Evolutionary conservation across 768 basidiomycete genomes (phyloP).

Genomic region (Antrodiella citrinella): DNA sequence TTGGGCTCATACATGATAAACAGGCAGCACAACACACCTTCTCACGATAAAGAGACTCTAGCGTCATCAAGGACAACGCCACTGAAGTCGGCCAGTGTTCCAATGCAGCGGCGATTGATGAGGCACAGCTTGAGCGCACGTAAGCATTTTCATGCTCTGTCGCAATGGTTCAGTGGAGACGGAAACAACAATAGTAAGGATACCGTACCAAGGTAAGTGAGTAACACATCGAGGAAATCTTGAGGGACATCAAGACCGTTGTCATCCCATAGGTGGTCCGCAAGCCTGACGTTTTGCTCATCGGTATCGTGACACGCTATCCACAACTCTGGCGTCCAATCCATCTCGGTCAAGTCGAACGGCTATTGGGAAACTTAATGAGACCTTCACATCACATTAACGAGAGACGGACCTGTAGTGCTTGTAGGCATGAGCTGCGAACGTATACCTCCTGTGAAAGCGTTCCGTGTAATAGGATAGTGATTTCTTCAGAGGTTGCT

Average conservation of each 20-base stretch:
- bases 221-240: slow-evolving; percentile 45
- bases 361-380: slow-evolving; percentile 40
- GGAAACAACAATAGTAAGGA: background rate
- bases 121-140: slow-evolving; percentile 65
- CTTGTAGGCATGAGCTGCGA: slow-evolving; percentile 82
- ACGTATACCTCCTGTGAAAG: slow-evolving; percentile 84
- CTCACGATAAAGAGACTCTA: slow-evolving; percentile 75
- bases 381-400: background rate
- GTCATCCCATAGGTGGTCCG: slow-evolving; percentile 85
- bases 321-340: slow-evolving; percentile 88
- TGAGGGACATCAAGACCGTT: slow-evolving; percentile 88
- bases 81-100: slow-evolving; percentile 60
- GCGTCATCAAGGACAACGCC: slow-evolving; percentile 34
- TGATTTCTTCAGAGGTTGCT: slow-evolving; percentile 54
- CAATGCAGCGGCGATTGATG: slow-evolving; percentile 70
- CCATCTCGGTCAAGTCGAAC: slow-evolving; percentile 88
- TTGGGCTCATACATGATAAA: background rate
- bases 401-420: slow-evolving; percentile 59
- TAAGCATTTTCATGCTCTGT: slow-evolving; percentile 74
- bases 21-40: slow-evolving; percentile 41
- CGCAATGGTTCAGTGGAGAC: background rate
- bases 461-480: slow-evolving; percentile 61
- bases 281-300: slow-evolving; percentile 81
- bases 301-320: slow-evolving; percentile 84
- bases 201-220: slow-evolving; percentile 60